These are phyloP conservation scores for Medicago ruthenica DNA, from an alignment of 306 rosid genomes.

Conservation along the genomic window DNA sequence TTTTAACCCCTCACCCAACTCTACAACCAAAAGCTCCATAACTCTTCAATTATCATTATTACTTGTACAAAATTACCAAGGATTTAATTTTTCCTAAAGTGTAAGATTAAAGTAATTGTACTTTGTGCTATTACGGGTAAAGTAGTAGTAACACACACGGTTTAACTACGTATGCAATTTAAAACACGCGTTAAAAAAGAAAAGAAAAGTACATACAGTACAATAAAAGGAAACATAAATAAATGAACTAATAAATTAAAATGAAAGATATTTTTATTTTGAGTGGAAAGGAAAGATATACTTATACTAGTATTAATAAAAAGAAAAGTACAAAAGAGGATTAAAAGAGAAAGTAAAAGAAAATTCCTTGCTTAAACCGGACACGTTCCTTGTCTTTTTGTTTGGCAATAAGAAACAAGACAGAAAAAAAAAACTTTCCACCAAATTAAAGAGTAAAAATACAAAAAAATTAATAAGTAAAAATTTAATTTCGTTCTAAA, in stretches of 20 bases:
- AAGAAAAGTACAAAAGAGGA: constrained; percentile 6
- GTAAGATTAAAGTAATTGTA: neutral
- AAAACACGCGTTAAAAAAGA: neutral
- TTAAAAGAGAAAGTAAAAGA: neutral
- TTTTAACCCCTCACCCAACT: neutral
- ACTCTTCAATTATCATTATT: neutral
- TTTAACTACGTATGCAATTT: neutral
- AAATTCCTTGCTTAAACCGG: constrained; percentile 44
- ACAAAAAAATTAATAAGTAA: no score
- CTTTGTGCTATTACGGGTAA: neutral
- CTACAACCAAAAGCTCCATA: neutral
- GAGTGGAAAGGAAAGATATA: neutral
- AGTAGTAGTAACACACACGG: neutral
- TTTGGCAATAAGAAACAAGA: neutral
- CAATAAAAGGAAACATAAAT: neutral
- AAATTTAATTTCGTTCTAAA: no score
- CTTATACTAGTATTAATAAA: no score
- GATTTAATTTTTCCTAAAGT: neutral
- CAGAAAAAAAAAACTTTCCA: no score
- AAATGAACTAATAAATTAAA: neutral
- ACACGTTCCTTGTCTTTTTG: constrained; percentile 25
- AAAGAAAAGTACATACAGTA: neutral
- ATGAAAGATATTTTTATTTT: neutral
- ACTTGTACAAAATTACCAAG: neutral
- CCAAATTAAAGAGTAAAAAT: no score